A percentile compares a stretch with the other conserved stretches of the same genome.
Conservation (phyloP, 2,329 filamentous ascomycete genomes). For the Sarocladium brachiariae region DNA sequence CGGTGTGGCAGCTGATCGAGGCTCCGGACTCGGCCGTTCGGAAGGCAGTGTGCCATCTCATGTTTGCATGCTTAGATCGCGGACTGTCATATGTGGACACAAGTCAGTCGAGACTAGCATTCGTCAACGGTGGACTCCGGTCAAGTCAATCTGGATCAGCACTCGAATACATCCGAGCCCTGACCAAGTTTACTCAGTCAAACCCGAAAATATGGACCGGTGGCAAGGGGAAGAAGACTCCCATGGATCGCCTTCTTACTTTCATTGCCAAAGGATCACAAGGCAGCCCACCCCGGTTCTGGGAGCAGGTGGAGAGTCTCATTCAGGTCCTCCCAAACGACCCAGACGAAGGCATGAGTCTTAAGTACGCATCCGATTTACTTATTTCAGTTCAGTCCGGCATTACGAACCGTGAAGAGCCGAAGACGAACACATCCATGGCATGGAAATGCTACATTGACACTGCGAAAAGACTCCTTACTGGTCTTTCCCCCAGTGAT, state of each 20-base stretch:
- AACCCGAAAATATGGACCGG: slow-evolving; percentile 70
- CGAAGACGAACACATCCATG: slow-evolving; percentile 55
- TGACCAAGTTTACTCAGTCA: slow-evolving; percentile 57
- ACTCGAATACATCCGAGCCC: slow-evolving; percentile 58
- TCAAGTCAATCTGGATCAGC: slow-evolving; percentile 69
- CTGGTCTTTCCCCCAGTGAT: slow-evolving; percentile 36
- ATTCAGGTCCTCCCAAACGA: slow-evolving; percentile 54
- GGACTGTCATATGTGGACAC: slow-evolving; percentile 43
- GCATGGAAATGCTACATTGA: slow-evolving; percentile 74
- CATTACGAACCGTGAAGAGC: slow-evolving; percentile 68
- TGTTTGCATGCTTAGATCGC: slow-evolving; percentile 41
- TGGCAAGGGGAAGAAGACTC: slow-evolving; percentile 43
- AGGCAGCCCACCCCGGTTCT: slow-evolving; percentile 64
- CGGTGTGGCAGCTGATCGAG: slow-evolving; percentile 60
- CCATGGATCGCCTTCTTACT: slow-evolving; percentile 51
- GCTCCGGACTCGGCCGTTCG: slow-evolving; percentile 50
- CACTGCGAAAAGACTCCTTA: slow-evolving; percentile 47
- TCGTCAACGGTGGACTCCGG: slow-evolving; percentile 69
- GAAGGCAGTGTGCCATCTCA: slow-evolving; percentile 43
- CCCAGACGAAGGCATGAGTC: slow-evolving; percentile 34
- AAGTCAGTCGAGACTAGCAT: slow-evolving; percentile 44
- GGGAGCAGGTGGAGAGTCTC: slow-evolving; percentile 60
- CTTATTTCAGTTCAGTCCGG: slow-evolving; percentile 64
- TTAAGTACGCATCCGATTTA: slow-evolving; percentile 51
- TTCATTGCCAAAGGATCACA: slow-evolving; percentile 84